These are phyloP conservation scores for Neurospora hispaniola DNA, from an alignment of 495 filamentous ascomycete genomes.

Conservation along the genomic window DNA sequence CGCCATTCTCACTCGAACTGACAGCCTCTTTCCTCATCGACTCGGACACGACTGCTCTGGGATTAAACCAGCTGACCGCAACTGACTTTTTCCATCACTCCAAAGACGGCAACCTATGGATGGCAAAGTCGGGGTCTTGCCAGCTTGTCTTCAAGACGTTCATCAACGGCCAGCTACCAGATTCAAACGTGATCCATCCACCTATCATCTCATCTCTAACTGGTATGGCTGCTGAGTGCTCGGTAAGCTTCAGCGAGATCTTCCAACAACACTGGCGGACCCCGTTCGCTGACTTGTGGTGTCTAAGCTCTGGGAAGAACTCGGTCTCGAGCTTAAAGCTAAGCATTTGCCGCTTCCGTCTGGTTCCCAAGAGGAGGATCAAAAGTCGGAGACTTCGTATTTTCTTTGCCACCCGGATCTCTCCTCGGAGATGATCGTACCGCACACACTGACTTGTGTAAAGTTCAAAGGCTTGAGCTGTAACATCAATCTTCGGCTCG, in stretches of 20 bases:
- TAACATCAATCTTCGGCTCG: conserved; percentile 5
- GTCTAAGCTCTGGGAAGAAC: conserved; percentile 15
- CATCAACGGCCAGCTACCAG: conserved; percentile 9
- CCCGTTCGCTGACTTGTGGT: not conserved
- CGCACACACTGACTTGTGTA: conserved; percentile 15
- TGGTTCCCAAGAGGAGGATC: not conserved
- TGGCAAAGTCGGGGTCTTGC: conserved; percentile 21
- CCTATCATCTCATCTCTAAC: not conserved
- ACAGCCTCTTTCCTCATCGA: conserved; percentile 9
- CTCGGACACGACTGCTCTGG: not conserved
- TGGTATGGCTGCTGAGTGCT: conserved; percentile 8
- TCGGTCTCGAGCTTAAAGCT: conserved; percentile 14
- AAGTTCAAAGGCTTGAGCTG: conserved; percentile 24
- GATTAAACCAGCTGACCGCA: conserved; percentile 1
- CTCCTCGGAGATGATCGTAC: conserved; percentile 14
- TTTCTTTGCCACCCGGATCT: conserved; percentile 21
- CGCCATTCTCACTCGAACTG: conserved; percentile 9
- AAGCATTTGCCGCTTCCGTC: conserved; percentile 4
- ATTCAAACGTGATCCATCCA: not conserved
- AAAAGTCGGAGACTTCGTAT: conserved; percentile 4
- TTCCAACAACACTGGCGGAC: not conserved
- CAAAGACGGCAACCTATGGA: conserved; percentile 13
- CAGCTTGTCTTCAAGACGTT: conserved; percentile 11
- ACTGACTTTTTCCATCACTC: conserved; percentile 7
- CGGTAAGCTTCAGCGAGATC: conserved; percentile 1